phyloP scores from a whole-genome alignment of 2,329 filamentous ascomycete genomes.

The Rutstroemia sp. region DNA sequence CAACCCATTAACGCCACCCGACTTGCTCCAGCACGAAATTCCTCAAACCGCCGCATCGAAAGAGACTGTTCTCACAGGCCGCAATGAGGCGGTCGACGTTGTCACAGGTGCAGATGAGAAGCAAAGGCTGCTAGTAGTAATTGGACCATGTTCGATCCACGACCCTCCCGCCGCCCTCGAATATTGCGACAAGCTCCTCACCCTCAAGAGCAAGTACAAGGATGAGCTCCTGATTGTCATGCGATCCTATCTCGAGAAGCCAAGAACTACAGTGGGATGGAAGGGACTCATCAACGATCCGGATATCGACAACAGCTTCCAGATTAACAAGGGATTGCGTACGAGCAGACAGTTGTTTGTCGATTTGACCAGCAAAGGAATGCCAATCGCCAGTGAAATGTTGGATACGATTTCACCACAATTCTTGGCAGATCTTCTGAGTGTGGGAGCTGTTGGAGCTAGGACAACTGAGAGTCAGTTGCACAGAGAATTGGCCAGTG shows the following conservation, averaged over 20 bases:
- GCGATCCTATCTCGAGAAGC: slow-evolving; percentile 98
- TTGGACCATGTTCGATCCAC: slow-evolving; percentile 96
- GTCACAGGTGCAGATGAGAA: slow-evolving; percentile 59
- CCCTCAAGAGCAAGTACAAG: slow-evolving; percentile 79
- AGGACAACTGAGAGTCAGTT: slow-evolving; percentile 94
- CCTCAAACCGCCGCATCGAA: slow-evolving; percentile 39
- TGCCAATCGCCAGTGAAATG: slow-evolving; percentile 97
- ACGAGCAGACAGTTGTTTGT: slow-evolving; percentile 86
- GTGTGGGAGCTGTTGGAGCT: slow-evolving; percentile 89
- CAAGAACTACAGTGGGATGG: slow-evolving; percentile 95
- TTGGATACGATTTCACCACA: slow-evolving; percentile 96
- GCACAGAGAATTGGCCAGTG: slow-evolving; percentile 88
- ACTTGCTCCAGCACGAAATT: slow-evolving; percentile 93
- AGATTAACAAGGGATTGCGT: slow-evolving; percentile 95
- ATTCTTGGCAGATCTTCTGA: slow-evolving; percentile 88
- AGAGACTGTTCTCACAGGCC: slow-evolving; percentile 50
- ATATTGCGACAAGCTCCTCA: slow-evolving; percentile 80
- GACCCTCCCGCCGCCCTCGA: slow-evolving; percentile 84
- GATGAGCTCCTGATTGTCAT: slow-evolving; percentile 91
- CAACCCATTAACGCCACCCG: slow-evolving; percentile 87
- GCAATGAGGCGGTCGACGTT: slow-evolving; percentile 58
- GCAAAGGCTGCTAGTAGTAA: slow-evolving; percentile 62
- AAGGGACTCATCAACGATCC: slow-evolving; percentile 98
- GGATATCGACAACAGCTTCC: slow-evolving; percentile 95
- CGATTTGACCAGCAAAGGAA: slow-evolving; percentile 82